Evolutionary conservation across 2,329 filamentous ascomycete genomes (phyloP).

Genomic region (Neonectria ditissima): DNA sequence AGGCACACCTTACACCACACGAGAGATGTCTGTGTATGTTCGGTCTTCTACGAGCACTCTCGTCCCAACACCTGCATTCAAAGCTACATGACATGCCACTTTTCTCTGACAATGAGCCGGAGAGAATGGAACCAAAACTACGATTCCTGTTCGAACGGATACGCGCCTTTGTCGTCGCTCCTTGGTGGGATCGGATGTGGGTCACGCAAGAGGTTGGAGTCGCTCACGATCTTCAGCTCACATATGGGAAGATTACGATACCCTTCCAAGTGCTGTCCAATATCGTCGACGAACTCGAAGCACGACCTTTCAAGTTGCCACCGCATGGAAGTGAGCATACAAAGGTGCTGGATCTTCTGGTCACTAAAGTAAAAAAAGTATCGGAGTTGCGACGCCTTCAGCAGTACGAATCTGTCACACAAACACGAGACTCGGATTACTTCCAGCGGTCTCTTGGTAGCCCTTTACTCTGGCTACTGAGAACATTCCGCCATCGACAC

Average conservation of each 20-base stretch:
- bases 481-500: slow-evolving; percentile 32
- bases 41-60: slow-evolving; percentile 26
- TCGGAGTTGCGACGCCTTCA: slow-evolving; percentile 29
- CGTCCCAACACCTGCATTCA: background rate
- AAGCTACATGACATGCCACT: slow-evolving; percentile 20
- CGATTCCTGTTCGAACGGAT: slow-evolving; percentile 36
- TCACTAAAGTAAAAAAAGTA: slow-evolving; percentile 27
- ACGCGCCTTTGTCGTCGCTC: slow-evolving; percentile 30
- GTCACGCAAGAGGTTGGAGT: slow-evolving; percentile 38
- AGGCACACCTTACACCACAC: slow-evolving; percentile 13
- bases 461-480: slow-evolving; percentile 33
- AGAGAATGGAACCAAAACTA: slow-evolving; percentile 26
- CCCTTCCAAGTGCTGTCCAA: slow-evolving; percentile 21
- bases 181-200: slow-evolving; percentile 42
- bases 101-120: background rate
- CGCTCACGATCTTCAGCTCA: slow-evolving; percentile 29
- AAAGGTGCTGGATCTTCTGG: slow-evolving; percentile 30
- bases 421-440: slow-evolving; percentile 26
- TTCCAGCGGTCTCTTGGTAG: slow-evolving; percentile 33
- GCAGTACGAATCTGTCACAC: slow-evolving; percentile 14
- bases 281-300: background rate
- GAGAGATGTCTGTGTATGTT: slow-evolving; percentile 30
- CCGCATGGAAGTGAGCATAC: slow-evolving; percentile 16
- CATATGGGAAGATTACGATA: slow-evolving; percentile 30
- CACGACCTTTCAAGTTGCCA: background rate